Percentiles rank a stretch among this genome's conserved stretches.
Conservation (phyloP, 371 early-diverging fungal genomes). For the Cokeromyces recurvatus region DNA sequence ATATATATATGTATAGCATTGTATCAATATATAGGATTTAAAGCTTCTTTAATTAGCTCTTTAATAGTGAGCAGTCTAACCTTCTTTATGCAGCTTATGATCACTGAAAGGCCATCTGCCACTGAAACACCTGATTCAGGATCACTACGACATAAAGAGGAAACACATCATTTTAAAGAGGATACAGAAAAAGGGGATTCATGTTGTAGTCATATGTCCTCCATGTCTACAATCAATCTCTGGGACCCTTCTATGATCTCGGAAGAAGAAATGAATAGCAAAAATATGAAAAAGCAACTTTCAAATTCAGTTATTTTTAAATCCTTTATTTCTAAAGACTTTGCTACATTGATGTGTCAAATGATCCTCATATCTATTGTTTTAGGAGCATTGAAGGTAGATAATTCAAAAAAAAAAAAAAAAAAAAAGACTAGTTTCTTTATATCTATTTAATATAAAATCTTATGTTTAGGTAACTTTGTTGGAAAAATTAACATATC, state of each 20-base stretch:
- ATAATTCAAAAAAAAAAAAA: too few species aligned
- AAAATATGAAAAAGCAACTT: neutral
- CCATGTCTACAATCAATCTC: constrained; percentile 11
- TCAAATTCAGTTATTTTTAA: neutral
- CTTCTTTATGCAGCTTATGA: constrained; percentile 1
- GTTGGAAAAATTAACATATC: too few species aligned
- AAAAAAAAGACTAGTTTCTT: too few species aligned
- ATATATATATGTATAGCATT: too few species aligned
- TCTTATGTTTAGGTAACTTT: too few species aligned
- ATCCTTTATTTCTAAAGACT: neutral
- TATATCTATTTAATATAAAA: too few species aligned
- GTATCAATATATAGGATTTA: too few species aligned
- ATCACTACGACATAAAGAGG: neutral
- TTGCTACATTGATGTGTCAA: too few species aligned
- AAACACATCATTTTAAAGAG: neutral
- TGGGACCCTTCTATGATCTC: constrained; percentile 8
- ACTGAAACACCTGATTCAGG: neutral
- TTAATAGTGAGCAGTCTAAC: too few species aligned
- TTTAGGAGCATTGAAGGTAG: too few species aligned
- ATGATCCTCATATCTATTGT: too few species aligned
- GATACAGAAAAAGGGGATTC: neutral
- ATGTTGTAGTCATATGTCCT: constrained; percentile 16
- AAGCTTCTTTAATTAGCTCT: too few species aligned
- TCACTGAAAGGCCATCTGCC: constrained; percentile 2
- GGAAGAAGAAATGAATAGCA: neutral